Conservation (phyloP, 257 asterid species). For the Orobanche coerulescens region DNA sequence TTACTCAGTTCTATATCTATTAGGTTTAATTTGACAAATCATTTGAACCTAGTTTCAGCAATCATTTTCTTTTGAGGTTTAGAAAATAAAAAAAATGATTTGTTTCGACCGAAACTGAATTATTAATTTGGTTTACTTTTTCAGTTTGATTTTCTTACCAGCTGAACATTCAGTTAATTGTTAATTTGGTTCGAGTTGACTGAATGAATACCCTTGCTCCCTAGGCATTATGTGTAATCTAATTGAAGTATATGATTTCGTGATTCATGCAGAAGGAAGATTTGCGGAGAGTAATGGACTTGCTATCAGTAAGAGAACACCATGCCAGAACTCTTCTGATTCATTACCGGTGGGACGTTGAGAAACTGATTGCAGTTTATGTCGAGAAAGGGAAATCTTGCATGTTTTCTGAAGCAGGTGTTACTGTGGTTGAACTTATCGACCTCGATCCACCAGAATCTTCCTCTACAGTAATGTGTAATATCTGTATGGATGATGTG, state of each 20-base stretch:
- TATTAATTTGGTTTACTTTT: too few relatives aligned
- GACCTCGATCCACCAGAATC: constrained; percentile 34
- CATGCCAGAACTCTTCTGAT: constrained; percentile 92
- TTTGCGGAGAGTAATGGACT: constrained; percentile 75
- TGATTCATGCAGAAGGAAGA: constrained; percentile 61
- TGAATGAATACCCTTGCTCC: neutral
- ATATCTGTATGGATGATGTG: constrained; percentile 73
- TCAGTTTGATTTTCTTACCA: too few relatives aligned
- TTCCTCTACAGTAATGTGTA: constrained; percentile 43
- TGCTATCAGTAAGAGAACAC: constrained; percentile 81
- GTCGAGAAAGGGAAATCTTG: constrained; percentile 74
- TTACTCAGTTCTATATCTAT: too few relatives aligned
- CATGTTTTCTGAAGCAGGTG: constrained; percentile 85
- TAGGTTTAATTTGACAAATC: too few relatives aligned
- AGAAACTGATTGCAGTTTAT: constrained; percentile 57
- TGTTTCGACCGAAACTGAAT: too few relatives aligned
- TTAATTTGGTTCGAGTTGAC: neutral
- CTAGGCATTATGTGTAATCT: neutral
- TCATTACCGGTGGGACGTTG: constrained; percentile 86
- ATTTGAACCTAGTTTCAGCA: too few relatives aligned
- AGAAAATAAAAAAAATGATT: too few relatives aligned
- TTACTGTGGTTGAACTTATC: constrained; percentile 35
- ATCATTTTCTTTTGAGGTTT: too few relatives aligned
- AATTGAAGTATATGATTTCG: constrained; percentile 10
- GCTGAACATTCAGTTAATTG: too few relatives aligned